phyloP scores from a whole-genome alignment of 129 eudicot genomes.

The Daucus carota region DH1_v3.0 NC_030385.2:39249501-39250000 shows the following conservation, averaged over 20 bases:
- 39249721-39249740: background rate
- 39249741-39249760: background rate
- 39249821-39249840: background rate
- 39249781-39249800: background rate
- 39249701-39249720: background rate
- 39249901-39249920: slow-evolving; percentile 95
- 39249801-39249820: background rate
- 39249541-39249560: background rate
- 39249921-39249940: slow-evolving; percentile 99
- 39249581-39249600: background rate
- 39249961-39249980: slow-evolving; percentile 1
- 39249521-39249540: background rate
- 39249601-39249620: background rate
- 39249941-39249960: slow-evolving; percentile 28
- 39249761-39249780: background rate
- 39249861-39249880: slow-evolving; percentile 97
- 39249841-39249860: slow-evolving; percentile 39
- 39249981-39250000: background rate
- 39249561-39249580: background rate
- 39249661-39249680: background rate
- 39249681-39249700: background rate
- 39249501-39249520: background rate
- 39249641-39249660: background rate
- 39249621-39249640: background rate
- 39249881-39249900: slow-evolving; percentile 94